Percentiles rank a stretch among this genome's conserved stretches.
Conservation (phyloP, 83 land plant species). For the Isoetes engelmannii region DNA sequence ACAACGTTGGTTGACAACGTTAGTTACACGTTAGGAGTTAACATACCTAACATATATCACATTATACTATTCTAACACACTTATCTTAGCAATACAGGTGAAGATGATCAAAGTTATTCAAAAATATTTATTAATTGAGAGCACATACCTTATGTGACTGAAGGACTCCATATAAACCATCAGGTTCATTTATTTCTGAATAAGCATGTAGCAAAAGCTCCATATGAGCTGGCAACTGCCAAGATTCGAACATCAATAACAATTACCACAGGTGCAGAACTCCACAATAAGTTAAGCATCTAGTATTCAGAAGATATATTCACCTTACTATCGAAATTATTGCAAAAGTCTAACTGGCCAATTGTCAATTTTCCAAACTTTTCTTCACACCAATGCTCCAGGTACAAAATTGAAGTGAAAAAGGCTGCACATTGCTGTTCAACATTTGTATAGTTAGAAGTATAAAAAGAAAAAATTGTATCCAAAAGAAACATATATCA, state of each 20-base stretch:
- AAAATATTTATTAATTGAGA: no score
- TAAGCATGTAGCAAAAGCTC: constrained; percentile 61
- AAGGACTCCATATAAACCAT: constrained; percentile 81
- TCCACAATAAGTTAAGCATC: no score
- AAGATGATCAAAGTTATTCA: no score
- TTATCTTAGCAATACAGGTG: no score
- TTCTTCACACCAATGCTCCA: constrained; percentile 98
- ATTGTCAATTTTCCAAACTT: constrained; percentile 54
- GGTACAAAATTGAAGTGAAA: constrained; percentile 74
- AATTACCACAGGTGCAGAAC: no score
- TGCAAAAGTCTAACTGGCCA: constrained; percentile 79
- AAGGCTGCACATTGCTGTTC: constrained; percentile 75
- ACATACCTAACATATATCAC: no score
- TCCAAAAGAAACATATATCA: not conserved
- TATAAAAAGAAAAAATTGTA: not conserved
- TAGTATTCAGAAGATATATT: no score
- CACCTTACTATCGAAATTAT: constrained; percentile 2
- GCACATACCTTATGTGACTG: constrained; percentile 68
- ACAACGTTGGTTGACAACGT: no score
- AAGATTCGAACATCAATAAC: no score
- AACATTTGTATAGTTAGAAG: not conserved
- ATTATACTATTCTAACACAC: no score
- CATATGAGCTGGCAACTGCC: constrained; percentile 71
- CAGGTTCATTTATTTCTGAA: constrained; percentile 89
- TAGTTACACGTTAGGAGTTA: no score